These are phyloP conservation scores for Botryobasidium botryosum DNA, from an alignment of 768 basidiomycete species.

Conservation along the genomic window DNA sequence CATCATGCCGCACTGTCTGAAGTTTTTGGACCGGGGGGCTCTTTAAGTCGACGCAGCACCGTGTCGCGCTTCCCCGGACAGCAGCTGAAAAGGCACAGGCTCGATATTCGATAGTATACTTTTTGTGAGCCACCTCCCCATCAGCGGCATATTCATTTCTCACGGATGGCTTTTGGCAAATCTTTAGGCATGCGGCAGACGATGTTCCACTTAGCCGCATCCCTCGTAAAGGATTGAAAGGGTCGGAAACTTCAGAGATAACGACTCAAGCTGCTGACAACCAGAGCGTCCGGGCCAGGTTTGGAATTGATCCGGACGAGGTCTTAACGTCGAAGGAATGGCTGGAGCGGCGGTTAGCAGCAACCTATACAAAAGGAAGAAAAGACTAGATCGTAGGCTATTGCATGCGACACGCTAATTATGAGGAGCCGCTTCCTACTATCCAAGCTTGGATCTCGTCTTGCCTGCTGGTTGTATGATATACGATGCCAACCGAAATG, in stretches of 20 bases:
- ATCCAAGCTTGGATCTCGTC: no score
- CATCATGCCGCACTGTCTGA: conserved; percentile 3
- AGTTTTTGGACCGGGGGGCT: conserved; percentile 12
- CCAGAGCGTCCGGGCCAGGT: conserved; percentile 2
- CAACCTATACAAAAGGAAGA: conserved; percentile 7
- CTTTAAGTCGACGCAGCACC: conserved; percentile 14
- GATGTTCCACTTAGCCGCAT: conserved; percentile 7
- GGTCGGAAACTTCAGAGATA: no score
- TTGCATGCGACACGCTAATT: no score
- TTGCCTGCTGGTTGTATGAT: no score
- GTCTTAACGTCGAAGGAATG: conserved; percentile 10
- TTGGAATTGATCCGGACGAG: conserved; percentile 8
- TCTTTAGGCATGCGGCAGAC: conserved; percentile 12
- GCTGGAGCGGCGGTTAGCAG: conserved; percentile 4
- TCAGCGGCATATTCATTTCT: not conserved
- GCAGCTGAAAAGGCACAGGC: conserved; percentile 7
- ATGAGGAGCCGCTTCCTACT: no score
- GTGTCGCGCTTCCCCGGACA: conserved; percentile 13
- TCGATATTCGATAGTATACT: conserved; percentile 16
- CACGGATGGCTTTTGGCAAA: not conserved
- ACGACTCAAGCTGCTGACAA: conserved; percentile 1
- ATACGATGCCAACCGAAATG: no score
- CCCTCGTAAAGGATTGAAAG: not conserved
- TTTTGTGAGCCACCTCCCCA: conserved; percentile 7
- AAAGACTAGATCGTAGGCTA: conserved; percentile 2